A percentile compares a stretch with the other conserved stretches of the same genome.
phyloP scores from a whole-genome alignment of 2,329 filamentous ascomycete genomes.

The Lachnellula subtilissima region DNA sequence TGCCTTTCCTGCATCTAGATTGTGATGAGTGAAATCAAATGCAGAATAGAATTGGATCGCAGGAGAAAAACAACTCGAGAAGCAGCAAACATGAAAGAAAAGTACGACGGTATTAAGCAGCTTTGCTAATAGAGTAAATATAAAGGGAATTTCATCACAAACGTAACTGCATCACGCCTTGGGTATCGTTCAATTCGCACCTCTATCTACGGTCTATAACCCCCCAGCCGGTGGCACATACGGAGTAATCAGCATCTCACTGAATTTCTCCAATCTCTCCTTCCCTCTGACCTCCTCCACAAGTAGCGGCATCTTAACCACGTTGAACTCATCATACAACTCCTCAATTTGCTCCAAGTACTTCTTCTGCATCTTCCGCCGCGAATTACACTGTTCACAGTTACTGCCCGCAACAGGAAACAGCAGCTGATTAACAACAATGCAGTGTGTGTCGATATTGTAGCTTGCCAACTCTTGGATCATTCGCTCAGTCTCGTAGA shows the following conservation, averaged over 20 bases:
- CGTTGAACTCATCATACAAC: constrained; percentile 97
- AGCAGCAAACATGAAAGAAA: no score
- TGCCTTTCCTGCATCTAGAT: no score
- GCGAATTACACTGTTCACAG: constrained; percentile 92
- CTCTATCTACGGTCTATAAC: constrained; percentile 19
- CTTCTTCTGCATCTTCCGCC: constrained; percentile 98
- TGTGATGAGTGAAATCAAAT: no score
- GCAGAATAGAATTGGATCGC: no score
- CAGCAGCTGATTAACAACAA: constrained; percentile 96
- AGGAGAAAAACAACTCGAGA: no score
- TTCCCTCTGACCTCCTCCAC: constrained; percentile 95
- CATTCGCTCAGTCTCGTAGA: constrained; percentile 99
- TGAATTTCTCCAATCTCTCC: constrained; percentile 87
- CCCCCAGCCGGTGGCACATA: constrained; percentile 59
- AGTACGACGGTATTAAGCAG: no score
- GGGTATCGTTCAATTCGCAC: constrained; percentile 7
- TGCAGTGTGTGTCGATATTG: constrained; percentile 91
- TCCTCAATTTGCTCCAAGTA: constrained; percentile 98
- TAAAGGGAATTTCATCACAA: no score
- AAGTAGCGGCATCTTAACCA: constrained; percentile 94
- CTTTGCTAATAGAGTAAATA: no score
- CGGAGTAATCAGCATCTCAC: constrained; percentile 74
- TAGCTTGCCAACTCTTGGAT: constrained; percentile 95
- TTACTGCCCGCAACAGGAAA: constrained; percentile 81
- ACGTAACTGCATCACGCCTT: no score